Conservation (phyloP, 768 basidiomycete species). For the Auricularia cornea region DNA sequence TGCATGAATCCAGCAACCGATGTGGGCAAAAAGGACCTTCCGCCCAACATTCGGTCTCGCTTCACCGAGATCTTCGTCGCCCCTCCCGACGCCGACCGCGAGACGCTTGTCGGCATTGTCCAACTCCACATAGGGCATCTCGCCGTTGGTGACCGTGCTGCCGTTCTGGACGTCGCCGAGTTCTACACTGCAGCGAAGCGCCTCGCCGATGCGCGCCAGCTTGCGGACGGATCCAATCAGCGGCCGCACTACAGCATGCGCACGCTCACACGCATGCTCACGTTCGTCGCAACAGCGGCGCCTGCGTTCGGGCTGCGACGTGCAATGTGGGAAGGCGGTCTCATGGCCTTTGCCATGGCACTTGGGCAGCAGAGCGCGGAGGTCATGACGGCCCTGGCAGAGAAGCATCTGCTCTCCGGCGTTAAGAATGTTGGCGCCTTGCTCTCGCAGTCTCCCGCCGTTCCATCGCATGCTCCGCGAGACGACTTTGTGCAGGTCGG, state of each 20-base stretch:
- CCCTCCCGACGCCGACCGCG: constrained; percentile 86
- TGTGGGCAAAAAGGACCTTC: constrained; percentile 95
- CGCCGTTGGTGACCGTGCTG: constrained; percentile 76
- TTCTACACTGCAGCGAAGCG: constrained; percentile 79
- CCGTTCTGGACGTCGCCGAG: constrained; percentile 85
- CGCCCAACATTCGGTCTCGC: constrained; percentile 77
- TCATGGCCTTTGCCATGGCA: constrained; percentile 98
- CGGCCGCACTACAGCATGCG: constrained; percentile 97
- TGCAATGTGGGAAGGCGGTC: constrained; percentile 89
- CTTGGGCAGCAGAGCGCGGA: constrained; percentile 66
- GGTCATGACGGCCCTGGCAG: constrained; percentile 58
- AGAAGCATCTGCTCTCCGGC: constrained; percentile 67
- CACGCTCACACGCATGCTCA: constrained; percentile 82
- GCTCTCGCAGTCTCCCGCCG: constrained; percentile 57
- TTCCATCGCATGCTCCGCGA: constrained; percentile 35
- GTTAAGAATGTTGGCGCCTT: constrained; percentile 75
- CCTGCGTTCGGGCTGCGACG: constrained; percentile 70
- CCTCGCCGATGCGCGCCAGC: constrained; percentile 59
- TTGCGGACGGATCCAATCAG: constrained; percentile 90
- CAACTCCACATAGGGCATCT: constrained; percentile 79
- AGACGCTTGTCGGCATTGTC: constrained; percentile 81
- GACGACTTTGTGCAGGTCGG: constrained; percentile 75
- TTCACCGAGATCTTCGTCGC: constrained; percentile 96
- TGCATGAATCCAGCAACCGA: constrained; percentile 99
- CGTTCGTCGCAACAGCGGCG: constrained; percentile 79